These are phyloP conservation scores for Citrullus amarus DNA, from an alignment of 306 rosid genomes.

Conservation along the genomic window DNA sequence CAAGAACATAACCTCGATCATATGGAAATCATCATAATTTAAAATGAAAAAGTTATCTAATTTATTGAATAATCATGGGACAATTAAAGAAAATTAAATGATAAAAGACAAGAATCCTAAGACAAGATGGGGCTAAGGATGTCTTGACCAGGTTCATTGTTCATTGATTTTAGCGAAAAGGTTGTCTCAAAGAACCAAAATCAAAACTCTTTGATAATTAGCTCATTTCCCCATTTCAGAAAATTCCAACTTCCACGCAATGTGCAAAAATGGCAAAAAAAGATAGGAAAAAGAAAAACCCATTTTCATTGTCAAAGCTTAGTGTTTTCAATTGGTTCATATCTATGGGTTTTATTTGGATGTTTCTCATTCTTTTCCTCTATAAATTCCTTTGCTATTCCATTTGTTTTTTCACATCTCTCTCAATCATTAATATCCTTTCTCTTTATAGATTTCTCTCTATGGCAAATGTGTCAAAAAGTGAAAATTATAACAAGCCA, in stretches of 20 bases:
- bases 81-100: not conserved
- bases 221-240: constrained; percentile 4
- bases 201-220: not conserved
- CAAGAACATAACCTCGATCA: not conserved
- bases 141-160: not conserved
- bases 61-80: not conserved
- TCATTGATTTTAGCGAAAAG: not conserved
- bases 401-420: not conserved
- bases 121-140: not conserved
- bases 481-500: no score
- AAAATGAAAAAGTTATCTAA: not conserved
- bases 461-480: not conserved
- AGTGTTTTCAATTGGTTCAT: not conserved
- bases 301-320: not conserved
- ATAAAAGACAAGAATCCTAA: not conserved
- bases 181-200: not conserved
- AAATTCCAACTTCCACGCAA: constrained; percentile 5
- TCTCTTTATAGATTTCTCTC: not conserved
- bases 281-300: not conserved
- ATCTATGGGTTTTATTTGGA: not conserved
- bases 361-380: not conserved
- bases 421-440: not conserved
- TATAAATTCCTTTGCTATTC: not conserved
- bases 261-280: not conserved
- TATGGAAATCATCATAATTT: not conserved